Evolutionary conservation across 1,284 basidiomycete species (phyloP).

Genomic region (Wallemia hederae): DNA sequence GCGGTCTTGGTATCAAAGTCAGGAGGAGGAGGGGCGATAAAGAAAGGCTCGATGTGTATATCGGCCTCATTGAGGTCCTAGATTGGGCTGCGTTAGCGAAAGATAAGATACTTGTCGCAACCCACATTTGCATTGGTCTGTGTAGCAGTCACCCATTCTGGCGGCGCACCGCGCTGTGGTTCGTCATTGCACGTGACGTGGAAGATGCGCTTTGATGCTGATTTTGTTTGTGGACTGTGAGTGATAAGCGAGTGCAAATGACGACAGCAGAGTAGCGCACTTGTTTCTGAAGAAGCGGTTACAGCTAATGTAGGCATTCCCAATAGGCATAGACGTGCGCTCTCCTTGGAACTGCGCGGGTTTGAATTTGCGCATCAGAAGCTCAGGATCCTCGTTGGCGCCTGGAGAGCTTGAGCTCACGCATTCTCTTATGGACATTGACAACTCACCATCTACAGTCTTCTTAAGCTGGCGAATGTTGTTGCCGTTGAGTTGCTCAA

Average conservation of each 20-base stretch:
- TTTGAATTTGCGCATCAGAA: constrained; percentile 30
- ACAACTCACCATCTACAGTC: constrained; percentile 30
- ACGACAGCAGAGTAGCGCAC: not conserved
- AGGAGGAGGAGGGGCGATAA: constrained; percentile 34
- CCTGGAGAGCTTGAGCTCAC: constrained; percentile 16
- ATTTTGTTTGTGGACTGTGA: not conserved
- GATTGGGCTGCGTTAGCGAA: constrained; percentile 2
- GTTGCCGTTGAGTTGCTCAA: constrained; percentile 46
- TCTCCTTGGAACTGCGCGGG: constrained; percentile 26
- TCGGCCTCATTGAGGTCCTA: not conserved
- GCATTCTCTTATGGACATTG: not conserved
- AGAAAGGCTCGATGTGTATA: constrained; percentile 64
- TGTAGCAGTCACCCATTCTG: constrained; percentile 30
- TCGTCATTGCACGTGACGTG: constrained; percentile 72
- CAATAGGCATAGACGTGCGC: constrained; percentile 16
- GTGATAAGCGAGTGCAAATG: not conserved
- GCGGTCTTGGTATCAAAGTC: constrained; percentile 19
- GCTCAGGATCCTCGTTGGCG: constrained; percentile 26
- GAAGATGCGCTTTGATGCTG: constrained; percentile 56
- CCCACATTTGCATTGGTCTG: constrained; percentile 35
- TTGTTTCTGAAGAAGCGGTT: constrained; percentile 11
- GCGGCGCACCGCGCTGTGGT: constrained; percentile 24
- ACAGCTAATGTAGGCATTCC: constrained; percentile 11
- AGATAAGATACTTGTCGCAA: constrained; percentile 2
- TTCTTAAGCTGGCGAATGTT: constrained; percentile 42